Conservation (phyloP, 2,329 filamentous ascomycete species). For the Hypoxylon sp. region DNA sequence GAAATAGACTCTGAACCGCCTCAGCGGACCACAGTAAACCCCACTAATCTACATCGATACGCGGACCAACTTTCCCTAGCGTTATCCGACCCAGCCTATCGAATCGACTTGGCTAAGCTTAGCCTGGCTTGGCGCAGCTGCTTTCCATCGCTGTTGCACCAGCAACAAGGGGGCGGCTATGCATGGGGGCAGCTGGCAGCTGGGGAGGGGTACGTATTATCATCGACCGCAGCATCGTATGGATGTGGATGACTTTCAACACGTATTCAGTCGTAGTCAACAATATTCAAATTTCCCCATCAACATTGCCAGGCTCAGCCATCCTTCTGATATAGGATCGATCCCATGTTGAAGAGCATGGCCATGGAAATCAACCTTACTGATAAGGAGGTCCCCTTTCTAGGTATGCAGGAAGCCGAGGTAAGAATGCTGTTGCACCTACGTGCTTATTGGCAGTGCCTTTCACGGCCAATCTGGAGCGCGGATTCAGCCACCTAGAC, state of each 20-base stretch:
- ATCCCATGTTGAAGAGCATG: not conserved
- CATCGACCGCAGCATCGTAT: conserved; percentile 16
- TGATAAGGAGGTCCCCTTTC: conserved; percentile 4
- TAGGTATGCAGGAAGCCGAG: not conserved
- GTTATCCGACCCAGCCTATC: conserved; percentile 29
- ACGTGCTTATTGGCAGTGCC: not conserved
- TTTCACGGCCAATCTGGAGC: not conserved
- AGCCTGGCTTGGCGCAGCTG: conserved; percentile 13
- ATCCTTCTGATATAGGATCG: conserved; percentile 14
- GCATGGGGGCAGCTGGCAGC: conserved; percentile 14
- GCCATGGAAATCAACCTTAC: conserved; percentile 21
- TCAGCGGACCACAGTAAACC: conserved; percentile 26
- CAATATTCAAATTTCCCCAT: not conserved
- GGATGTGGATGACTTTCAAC: conserved; percentile 19
- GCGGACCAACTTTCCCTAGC: conserved; percentile 2
- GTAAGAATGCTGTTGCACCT: not conserved
- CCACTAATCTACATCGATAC: conserved; percentile 9
- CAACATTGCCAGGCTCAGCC: conserved; percentile 25
- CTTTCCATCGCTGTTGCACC: conserved; percentile 26
- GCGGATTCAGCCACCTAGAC: conserved; percentile 2
- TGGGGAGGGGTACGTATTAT: conserved; percentile 15
- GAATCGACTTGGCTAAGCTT: conserved; percentile 25
- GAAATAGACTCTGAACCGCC: conserved; percentile 29
- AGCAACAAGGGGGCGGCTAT: conserved; percentile 40
- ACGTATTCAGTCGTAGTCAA: conserved; percentile 21